Base-by-base conservation (phyloP, 208 protist species). In the Crithidia fasciculata region DNA sequence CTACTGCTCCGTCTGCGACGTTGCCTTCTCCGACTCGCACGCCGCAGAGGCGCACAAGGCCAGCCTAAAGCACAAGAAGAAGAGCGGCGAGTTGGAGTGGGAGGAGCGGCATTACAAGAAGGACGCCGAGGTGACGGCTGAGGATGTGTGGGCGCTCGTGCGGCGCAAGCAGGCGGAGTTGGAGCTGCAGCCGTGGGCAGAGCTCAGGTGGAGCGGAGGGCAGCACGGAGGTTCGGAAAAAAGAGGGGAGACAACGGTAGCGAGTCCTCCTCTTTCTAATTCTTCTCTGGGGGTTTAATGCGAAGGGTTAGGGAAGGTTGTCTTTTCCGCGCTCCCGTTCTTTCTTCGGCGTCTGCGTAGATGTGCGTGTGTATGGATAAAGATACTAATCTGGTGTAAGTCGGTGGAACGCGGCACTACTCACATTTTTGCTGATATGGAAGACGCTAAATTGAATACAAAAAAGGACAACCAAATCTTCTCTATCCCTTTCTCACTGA, bases 111-210 rank as follows among this genome's bases (percentile, higher is more conserved):
- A 77, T 49, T 95, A 93, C 60, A 92, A 92, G 50, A 82, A 85
- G 47, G 88, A 93, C 60, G 78, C 66, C 5, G 83, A 88, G 13
- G 86, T 95, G 37, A 93, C 91, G 0, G 76, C 76, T 0, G 81
- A 82, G 7, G 91, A 95, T 76, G 85, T 95, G n/a, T 80, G 83
- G 78, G 80, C 72, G 9, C 72, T 95, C 36, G 86, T 95, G 61
- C 75, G 79, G 37, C 84, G 88, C 67, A 89, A 89, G 66, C 80
- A 82, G 10, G 59, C 69, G 18, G 86, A 93, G 65, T 79, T 89
- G 6, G 83, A 80, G 16, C 52, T 90, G 19, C 41, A 74, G 16
- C 62, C 88, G 40, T 91, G 84, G 88, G 72, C 69, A 52, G 76
- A 84, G 53, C 68, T 95, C 40, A 70, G 81, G 3, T 79, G 69